A percentile compares a stretch with the other conserved stretches of the same genome.
These are phyloP conservation scores for Phytopythium mirpurense DNA, from an alignment of 352 stramenopile species.

Conservation along the genomic window DNA sequence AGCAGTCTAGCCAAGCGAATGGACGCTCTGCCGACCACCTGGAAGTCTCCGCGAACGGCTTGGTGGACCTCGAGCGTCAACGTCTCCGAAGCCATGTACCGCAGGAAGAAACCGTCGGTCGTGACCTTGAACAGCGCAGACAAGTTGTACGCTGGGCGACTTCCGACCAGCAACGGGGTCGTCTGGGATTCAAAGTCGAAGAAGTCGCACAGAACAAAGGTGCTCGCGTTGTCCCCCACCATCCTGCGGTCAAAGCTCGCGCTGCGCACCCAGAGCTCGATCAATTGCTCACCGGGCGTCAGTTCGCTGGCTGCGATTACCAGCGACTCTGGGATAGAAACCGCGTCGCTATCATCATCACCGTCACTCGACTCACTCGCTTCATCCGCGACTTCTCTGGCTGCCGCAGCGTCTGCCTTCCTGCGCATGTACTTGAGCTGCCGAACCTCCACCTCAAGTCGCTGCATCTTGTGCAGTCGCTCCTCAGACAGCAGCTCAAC, in stretches of 20 bases:
- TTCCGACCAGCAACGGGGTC: constrained; percentile 82
- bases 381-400: constrained; percentile 14
- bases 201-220: constrained; percentile 92
- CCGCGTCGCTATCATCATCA: constrained; percentile 34
- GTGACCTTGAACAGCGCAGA: constrained; percentile 90
- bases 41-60: constrained; percentile 83
- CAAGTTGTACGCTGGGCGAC: constrained; percentile 87
- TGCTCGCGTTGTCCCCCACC: constrained; percentile 71
- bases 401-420: constrained; percentile 35
- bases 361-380: constrained; percentile 28
- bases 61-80: constrained; percentile 89
- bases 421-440: constrained; percentile 78
- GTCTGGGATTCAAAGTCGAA: constrained; percentile 94
- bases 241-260: constrained; percentile 65
- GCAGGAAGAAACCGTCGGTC: constrained; percentile 91
- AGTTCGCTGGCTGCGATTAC: constrained; percentile 57
- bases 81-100: constrained; percentile 85
- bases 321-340: constrained; percentile 64
- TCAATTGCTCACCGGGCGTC: constrained; percentile 82
- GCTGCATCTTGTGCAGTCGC: constrained; percentile 73
- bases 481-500: constrained; percentile 82
- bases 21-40: constrained; percentile 64
- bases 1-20: constrained; percentile 74
- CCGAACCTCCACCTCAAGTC: constrained; percentile 83
- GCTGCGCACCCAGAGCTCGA: constrained; percentile 86